These are phyloP conservation scores for Pseudotulostoma volvatum DNA, from an alignment of 495 filamentous ascomycete genomes.

Conservation along the genomic window DNA sequence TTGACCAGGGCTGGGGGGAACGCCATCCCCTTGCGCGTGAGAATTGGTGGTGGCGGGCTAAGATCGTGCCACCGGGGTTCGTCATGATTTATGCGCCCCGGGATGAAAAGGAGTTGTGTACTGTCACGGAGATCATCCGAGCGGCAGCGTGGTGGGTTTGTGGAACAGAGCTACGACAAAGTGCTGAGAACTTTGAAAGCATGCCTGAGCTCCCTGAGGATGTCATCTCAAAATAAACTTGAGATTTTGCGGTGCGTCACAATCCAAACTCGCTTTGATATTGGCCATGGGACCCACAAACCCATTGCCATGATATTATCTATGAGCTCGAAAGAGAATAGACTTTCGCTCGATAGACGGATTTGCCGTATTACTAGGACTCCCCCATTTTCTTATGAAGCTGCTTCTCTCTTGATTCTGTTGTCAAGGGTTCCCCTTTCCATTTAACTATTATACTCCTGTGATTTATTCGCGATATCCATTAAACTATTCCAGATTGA, in stretches of 20 bases:
- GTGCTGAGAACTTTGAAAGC: background rate
- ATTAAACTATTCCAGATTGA: too few relatives aligned
- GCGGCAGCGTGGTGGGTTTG: background rate
- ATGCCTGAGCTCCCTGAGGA: background rate
- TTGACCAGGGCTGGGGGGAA: constrained; percentile 78
- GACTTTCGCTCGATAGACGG: background rate
- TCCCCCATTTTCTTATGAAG: background rate
- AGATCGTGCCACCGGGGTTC: constrained; percentile 40
- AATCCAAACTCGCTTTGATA: background rate
- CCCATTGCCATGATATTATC: background rate
- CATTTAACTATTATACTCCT: too few relatives aligned
- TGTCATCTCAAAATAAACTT: background rate
- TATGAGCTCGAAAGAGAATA: background rate
- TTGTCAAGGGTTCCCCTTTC: background rate
- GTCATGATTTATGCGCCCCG: constrained; percentile 75
- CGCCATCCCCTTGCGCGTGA: constrained; percentile 64
- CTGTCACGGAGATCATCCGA: constrained; percentile 49
- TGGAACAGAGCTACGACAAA: background rate
- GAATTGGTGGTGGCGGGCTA: constrained; percentile 25
- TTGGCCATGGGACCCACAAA: too few relatives aligned
- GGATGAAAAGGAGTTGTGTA: constrained; percentile 46
- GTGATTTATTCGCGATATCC: too few relatives aligned
- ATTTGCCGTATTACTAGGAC: background rate
- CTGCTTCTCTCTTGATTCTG: background rate
- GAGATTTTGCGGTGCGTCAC: background rate